phyloP scores from a whole-genome alignment of 768 basidiomycete genomes.

The Lactarius vividus region DNA sequence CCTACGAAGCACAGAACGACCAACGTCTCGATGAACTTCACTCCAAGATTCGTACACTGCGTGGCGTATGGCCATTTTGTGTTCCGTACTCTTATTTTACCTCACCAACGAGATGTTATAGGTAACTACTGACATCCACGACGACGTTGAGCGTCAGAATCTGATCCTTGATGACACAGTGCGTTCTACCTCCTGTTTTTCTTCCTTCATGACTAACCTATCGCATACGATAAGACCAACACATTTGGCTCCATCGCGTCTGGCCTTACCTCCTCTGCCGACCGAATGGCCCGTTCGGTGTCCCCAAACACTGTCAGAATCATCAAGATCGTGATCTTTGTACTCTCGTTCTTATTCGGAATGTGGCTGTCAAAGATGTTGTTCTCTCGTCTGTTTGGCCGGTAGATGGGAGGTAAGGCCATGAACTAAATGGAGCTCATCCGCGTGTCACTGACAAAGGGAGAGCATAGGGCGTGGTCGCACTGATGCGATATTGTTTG shows the following conservation, averaged over 20 bases:
- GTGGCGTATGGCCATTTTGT: conserved; percentile 54
- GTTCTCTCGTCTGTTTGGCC: conserved; percentile 24
- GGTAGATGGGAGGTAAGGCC: conserved; percentile 1
- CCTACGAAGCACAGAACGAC: conserved; percentile 85
- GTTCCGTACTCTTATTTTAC: background rate
- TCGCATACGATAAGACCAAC: conserved; percentile 30
- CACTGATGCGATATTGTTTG: background rate
- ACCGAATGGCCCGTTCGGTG: conserved; percentile 35
- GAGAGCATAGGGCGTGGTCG: background rate
- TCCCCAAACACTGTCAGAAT: conserved; percentile 31
- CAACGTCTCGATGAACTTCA: conserved; percentile 80
- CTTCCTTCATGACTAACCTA: background rate
- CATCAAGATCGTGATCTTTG: conserved; percentile 28
- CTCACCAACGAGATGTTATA: conserved; percentile 31
- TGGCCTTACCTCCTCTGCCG: conserved; percentile 35
- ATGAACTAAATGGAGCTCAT: background rate
- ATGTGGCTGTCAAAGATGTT: conserved; percentile 35
- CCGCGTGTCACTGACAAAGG: background rate
- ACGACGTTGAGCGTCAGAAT: conserved; percentile 83
- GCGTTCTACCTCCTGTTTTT: conserved; percentile 29
- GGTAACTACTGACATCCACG: conserved; percentile 87
- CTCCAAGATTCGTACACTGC: conserved; percentile 76
- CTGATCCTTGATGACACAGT: conserved; percentile 74
- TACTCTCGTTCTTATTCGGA: conserved; percentile 32
- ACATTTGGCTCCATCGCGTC: conserved; percentile 35